Conservation (phyloP, 2,329 filamentous ascomycete genomes). For the Metarhizium humberi region DNA sequence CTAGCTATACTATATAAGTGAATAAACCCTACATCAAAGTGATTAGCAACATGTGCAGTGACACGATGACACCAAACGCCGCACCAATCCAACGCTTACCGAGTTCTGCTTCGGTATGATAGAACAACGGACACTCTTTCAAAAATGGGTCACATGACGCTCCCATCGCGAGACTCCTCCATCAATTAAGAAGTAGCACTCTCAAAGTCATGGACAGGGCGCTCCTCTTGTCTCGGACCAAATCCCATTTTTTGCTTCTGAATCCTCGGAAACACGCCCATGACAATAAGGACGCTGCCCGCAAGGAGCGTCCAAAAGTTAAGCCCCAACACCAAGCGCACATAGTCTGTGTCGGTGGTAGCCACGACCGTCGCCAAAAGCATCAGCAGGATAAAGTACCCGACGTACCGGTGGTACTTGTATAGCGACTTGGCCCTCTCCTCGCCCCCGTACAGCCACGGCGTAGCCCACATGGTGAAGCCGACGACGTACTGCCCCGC, state of each 20-base stretch:
- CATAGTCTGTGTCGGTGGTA: slow-evolving; percentile 70
- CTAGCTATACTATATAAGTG: no score
- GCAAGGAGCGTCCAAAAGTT: slow-evolving; percentile 67
- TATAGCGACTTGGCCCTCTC: slow-evolving; percentile 75
- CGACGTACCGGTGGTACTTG: slow-evolving; percentile 77
- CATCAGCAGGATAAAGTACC: slow-evolving; percentile 64
- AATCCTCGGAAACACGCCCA: slow-evolving; percentile 69
- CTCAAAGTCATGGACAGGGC: neutral
- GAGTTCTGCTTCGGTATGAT: no score
- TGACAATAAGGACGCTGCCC: slow-evolving; percentile 54
- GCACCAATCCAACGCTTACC: neutral
- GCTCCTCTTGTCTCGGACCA: neutral
- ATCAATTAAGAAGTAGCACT: neutral
- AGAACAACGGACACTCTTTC: no score
- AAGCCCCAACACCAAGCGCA: slow-evolving; percentile 57
- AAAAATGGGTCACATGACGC: no score
- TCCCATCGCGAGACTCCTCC: no score
- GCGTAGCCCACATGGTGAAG: slow-evolving; percentile 72
- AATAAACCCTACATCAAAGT: no score
- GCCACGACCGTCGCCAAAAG: slow-evolving; percentile 65
- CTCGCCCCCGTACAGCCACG: slow-evolving; percentile 65
- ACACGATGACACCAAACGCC: neutral
- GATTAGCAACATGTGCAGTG: no score
- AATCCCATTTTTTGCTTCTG: slow-evolving; percentile 58
- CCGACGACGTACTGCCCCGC: slow-evolving; percentile 68